These are phyloP conservation scores for Aquilaria sinensis DNA, from an alignment of 345 rosid species.

Conservation along the genomic window DNA sequence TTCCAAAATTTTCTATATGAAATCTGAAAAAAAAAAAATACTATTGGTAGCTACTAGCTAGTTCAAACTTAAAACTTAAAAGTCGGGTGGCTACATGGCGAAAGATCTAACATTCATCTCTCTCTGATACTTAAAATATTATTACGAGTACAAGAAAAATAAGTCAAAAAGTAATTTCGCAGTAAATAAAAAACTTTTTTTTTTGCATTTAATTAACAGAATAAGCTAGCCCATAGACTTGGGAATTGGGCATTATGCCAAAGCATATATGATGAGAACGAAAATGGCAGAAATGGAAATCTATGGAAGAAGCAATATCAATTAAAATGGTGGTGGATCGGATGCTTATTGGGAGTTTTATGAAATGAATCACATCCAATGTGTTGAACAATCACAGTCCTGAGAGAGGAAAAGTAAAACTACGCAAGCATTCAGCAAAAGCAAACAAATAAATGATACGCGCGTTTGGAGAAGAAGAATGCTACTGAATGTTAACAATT, in stretches of 20 bases:
- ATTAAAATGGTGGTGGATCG: constrained; percentile 12
- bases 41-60: too few relatives aligned
- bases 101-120: too few relatives aligned
- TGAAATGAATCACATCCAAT: background rate
- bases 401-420: constrained; percentile 24
- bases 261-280: background rate
- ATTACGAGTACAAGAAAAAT: too few relatives aligned
- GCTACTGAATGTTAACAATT: background rate
- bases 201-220: constrained; percentile 2
- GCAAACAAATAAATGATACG: too few relatives aligned
- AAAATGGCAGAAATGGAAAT: background rate
- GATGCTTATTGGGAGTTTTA: constrained; percentile 14
- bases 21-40: too few relatives aligned
- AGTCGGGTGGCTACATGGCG: too few relatives aligned
- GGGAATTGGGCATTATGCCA: too few relatives aligned
- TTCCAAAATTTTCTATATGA: too few relatives aligned
- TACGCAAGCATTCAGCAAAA: constrained; percentile 6
- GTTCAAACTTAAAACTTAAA: too few relatives aligned
- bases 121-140: too few relatives aligned
- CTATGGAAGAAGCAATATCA: background rate
- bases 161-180: too few relatives aligned
- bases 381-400: constrained; percentile 32
- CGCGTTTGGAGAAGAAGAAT: constrained; percentile 18
- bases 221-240: background rate
- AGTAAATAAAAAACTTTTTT: constrained; percentile 2